Evolutionary conservation across 1,139 yeast genomes (phyloP), one percentile per base, ranked within the genome.

Genomic region (Sugiyamaella grinbergsii): DNA sequence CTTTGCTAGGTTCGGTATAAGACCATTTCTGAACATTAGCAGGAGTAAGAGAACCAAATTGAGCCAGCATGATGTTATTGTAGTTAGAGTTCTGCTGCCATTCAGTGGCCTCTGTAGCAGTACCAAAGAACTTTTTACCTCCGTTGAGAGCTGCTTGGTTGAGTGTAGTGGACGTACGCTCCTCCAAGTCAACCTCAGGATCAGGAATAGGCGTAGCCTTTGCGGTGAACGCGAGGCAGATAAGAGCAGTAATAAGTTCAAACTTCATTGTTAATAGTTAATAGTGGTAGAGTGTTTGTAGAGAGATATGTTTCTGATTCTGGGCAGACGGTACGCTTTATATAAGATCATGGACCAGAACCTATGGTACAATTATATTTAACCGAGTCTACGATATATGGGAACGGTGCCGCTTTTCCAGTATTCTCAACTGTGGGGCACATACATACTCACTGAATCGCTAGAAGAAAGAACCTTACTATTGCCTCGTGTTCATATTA

Each of bases 21-120:
- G 20, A 11, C 34, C 40, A 49, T 22, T 49, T 49, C 15, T 42
- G 45, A n/a, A 37, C 52, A 38, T 49, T 43, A 8, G 52, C 52
- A 28, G 52, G 52, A 11, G 45, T 38, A 3, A 49, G 26, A 24
- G 32, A 37, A 8, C 52, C 52, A 28, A 49, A 39, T 15, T 49
- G 46, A 19, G 47, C 24, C 15, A 24, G 34, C 41, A 43, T 18
- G 32, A 49, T 43, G 18, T 37, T 40, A 8, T 23, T 38, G 23
- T 49, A 43, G 16, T 18, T 18, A 10, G 52, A 15, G 19, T 34
- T 22, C 8, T 19, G 10, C 15, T 26, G 39, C 32, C 34, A 18
- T 8, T 40, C 43, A 15, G 23, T 37, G 2, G 52, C 19, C 11
- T 49, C 42, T 10, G 49, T 43, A 22, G 49, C 52, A 31, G 52